phyloP scores from a whole-genome alignment of 257 asterid species.

The Fraxinus americana region DNA sequence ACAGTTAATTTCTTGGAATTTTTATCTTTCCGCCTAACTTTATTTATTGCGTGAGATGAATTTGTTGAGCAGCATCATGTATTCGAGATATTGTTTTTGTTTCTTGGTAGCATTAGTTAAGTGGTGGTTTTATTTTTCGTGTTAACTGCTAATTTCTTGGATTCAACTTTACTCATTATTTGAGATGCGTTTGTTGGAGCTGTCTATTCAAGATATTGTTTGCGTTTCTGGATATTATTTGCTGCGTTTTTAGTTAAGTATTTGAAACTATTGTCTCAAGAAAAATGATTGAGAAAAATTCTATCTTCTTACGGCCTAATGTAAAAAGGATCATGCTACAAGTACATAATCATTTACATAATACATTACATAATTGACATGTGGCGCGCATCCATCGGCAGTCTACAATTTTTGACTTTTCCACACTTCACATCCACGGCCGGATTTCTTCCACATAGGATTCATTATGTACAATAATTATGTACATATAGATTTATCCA shows the following conservation, averaged over 20 bases:
- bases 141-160: neutral
- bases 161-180: slow-evolving; percentile 1
- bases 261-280: neutral
- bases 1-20: neutral
- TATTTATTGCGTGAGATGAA: slow-evolving; percentile 6
- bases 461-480: too few species aligned
- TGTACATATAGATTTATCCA: too few species aligned
- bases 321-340: neutral
- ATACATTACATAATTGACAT: too few species aligned
- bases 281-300: neutral
- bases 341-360: too few species aligned
- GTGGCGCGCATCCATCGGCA: too few species aligned
- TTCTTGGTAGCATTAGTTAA: slow-evolving; percentile 23
- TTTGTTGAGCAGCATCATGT: slow-evolving; percentile 12
- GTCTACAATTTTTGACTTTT: too few species aligned
- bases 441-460: too few species aligned
- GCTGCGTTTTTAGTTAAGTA: neutral
- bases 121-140: slow-evolving; percentile 21
- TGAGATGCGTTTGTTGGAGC: slow-evolving; percentile 6
- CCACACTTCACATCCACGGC: too few species aligned
- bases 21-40: slow-evolving; percentile 6
- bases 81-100: neutral
- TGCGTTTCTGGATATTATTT: neutral
- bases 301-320: neutral
- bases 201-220: neutral